phyloP scores from a whole-genome alignment of 108 stramenopile genomes.

The Skeletonema marinoi region DNA sequence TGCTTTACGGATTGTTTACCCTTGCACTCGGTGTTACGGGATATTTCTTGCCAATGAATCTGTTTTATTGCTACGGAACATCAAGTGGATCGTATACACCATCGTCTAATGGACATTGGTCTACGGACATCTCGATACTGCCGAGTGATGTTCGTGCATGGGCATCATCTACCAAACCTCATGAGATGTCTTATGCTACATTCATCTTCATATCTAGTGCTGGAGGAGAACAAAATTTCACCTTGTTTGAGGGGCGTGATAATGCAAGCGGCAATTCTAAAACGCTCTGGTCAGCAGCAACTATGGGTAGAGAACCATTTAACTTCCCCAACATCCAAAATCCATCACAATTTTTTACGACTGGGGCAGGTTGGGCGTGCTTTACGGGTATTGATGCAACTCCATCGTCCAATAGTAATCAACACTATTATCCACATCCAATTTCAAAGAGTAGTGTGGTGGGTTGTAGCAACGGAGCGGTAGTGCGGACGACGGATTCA shows the following conservation, averaged over 20 bases:
- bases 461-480: background rate
- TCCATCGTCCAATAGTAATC: background rate
- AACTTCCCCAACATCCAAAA: slow-evolving; percentile 10
- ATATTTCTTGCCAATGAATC: slow-evolving; percentile 19
- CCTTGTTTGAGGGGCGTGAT: slow-evolving; percentile 12
- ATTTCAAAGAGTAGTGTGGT: background rate
- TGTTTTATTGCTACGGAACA: background rate
- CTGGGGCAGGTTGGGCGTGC: slow-evolving; percentile 6
- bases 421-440: background rate
- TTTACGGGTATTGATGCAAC: background rate
- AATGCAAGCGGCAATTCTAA: background rate
- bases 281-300: slow-evolving; percentile 12
- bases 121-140: slow-evolving; percentile 10
- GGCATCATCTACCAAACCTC: slow-evolving; percentile 1
- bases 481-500: background rate
- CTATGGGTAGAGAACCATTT: background rate
- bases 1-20: slow-evolving; percentile 13
- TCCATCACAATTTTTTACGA: slow-evolving; percentile 8
- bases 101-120: slow-evolving; percentile 11
- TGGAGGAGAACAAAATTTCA: background rate
- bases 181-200: background rate
- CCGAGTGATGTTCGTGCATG: slow-evolving; percentile 9
- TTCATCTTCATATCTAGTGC: background rate
- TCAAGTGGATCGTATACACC: background rate
- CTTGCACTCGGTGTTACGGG: slow-evolving; percentile 25